A percentile compares a stretch with the other conserved stretches of the same genome.
phyloP scores from a whole-genome alignment of 805 yeast species.

The Cyberlindnera lachancei region DNA sequence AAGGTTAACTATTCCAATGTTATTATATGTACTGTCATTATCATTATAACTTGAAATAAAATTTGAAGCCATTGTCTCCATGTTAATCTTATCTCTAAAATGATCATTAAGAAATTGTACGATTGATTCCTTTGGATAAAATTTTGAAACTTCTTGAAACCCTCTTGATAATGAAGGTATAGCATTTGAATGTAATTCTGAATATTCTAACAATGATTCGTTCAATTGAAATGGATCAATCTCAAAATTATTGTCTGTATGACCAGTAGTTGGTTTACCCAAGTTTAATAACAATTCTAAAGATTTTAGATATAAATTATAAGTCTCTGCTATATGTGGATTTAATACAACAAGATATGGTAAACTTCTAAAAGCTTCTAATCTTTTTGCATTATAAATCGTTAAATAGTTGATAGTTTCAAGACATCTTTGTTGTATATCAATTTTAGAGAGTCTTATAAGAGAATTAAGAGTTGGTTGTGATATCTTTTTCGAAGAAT shows the following conservation, averaged over 20 bases:
- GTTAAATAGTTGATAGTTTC: conserved; percentile 51
- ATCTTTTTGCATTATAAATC: conserved; percentile 60
- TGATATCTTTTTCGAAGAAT: conserved; percentile 45
- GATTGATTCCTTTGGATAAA: conserved; percentile 40
- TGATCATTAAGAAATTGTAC: conserved; percentile 66
- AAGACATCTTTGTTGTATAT: conserved; percentile 30
- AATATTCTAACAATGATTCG: conserved; percentile 45
- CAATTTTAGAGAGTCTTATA: conserved; percentile 32
- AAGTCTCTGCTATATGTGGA: conserved; percentile 76
- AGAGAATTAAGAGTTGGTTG: conserved; percentile 45
- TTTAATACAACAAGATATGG: conserved; percentile 84
- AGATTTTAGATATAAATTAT: conserved; percentile 65
- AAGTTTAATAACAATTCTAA: conserved; percentile 43
- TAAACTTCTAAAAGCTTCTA: conserved; percentile 60
- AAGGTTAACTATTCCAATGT: conserved; percentile 61
- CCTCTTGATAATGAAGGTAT: conserved; percentile 79
- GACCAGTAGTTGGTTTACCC: conserved; percentile 28
- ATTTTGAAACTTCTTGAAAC: conserved; percentile 53
- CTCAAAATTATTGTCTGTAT: no score
- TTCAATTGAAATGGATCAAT: conserved; percentile 46
- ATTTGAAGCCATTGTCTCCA: conserved; percentile 82
- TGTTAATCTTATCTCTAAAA: conserved; percentile 74
- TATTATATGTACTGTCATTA: conserved; percentile 40
- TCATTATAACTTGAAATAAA: conserved; percentile 69
- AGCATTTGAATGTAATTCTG: conserved; percentile 78